A percentile compares a stretch with the other conserved stretches of the same genome.
These are phyloP conservation scores for Sporothrix dimorphospora DNA, from an alignment of 2,329 filamentous ascomycete genomes.

Conservation along the genomic window DNA sequence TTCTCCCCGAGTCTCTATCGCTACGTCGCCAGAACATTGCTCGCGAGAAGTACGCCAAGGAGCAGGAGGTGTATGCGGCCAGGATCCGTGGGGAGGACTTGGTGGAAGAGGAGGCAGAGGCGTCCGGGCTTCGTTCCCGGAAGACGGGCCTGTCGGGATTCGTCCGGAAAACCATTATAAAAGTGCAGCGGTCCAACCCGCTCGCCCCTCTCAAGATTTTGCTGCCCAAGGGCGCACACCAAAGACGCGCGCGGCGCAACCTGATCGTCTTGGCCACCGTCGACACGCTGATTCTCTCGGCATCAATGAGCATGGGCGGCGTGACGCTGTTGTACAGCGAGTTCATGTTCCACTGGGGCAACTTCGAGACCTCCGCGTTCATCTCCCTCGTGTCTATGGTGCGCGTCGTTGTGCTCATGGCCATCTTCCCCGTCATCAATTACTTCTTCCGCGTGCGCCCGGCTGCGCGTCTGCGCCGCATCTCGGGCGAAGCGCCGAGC, in stretches of 20 bases:
- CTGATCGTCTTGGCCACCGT: slow-evolving; percentile 78
- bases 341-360: slow-evolving; percentile 80
- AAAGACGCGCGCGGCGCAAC: slow-evolving; percentile 70
- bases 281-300: slow-evolving; percentile 80
- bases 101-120: slow-evolving; percentile 18
- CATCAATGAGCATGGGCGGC: slow-evolving; percentile 78
- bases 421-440: slow-evolving; percentile 75
- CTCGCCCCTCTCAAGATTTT: slow-evolving; percentile 78
- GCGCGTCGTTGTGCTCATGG: slow-evolving; percentile 75
- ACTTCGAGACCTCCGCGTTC: slow-evolving; percentile 77
- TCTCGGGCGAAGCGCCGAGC: slow-evolving; percentile 43
- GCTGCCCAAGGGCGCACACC: slow-evolving; percentile 69
- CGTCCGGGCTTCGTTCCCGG: slow-evolving; percentile 30
- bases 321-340: slow-evolving; percentile 84
- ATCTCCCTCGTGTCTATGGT: slow-evolving; percentile 77
- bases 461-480: slow-evolving; percentile 47
- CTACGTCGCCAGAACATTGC: slow-evolving; percentile 71
- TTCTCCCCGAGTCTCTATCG: slow-evolving; percentile 84
- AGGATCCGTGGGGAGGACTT: slow-evolving; percentile 32
- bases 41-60: slow-evolving; percentile 64
- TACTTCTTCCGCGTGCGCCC: slow-evolving; percentile 69
- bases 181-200: slow-evolving; percentile 62
- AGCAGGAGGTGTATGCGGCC: slow-evolving; percentile 46
- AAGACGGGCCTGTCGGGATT: slow-evolving; percentile 25
- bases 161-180: slow-evolving; percentile 39